phyloP scores from a whole-genome alignment of 345 rosid species.

The Euphorbia pulcherrima region DNA sequence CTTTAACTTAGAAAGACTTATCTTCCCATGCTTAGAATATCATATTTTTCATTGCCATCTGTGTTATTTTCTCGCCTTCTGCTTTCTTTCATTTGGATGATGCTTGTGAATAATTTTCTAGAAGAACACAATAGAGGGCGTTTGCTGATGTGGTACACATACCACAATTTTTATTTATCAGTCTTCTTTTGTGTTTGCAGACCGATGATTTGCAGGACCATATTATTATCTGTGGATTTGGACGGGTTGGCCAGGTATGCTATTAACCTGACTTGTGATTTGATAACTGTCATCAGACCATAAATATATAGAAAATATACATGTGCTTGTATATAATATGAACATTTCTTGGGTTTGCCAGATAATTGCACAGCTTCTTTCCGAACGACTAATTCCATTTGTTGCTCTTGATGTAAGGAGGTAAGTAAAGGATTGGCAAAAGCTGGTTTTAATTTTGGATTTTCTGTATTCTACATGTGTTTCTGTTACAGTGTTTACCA shows the following conservation, averaged over 20 bases:
- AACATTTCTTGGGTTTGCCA: slow-evolving; percentile 27
- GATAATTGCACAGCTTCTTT: slow-evolving; percentile 99
- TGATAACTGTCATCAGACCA: not conserved
- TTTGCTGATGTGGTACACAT: slow-evolving; percentile 6
- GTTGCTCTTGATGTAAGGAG: slow-evolving; percentile 97
- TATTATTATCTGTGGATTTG: slow-evolving; percentile 92
- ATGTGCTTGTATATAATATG: not conserved
- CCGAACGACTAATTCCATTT: slow-evolving; percentile 92
- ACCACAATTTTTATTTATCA: not conserved
- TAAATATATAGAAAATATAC: not conserved
- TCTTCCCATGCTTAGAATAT: not conserved
- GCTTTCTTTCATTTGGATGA: not conserved
- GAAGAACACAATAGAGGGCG: not conserved
- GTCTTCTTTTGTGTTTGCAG: slow-evolving; percentile 40
- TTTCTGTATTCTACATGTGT: not conserved
- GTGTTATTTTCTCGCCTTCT: not conserved
- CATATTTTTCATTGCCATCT: not conserved
- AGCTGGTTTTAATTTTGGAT: not conserved
- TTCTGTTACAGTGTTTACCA: not conserved
- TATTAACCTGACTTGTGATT: slow-evolving; percentile 7
- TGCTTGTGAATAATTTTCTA: not conserved
- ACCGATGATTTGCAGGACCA: slow-evolving; percentile 98
- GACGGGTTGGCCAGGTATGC: slow-evolving; percentile 90
- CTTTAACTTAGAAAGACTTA: not conserved
- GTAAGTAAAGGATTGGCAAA: slow-evolving; percentile 33